phyloP scores from a whole-genome alignment of 2,329 filamentous ascomycete genomes.

The Colletotrichum endophyticum region DNA sequence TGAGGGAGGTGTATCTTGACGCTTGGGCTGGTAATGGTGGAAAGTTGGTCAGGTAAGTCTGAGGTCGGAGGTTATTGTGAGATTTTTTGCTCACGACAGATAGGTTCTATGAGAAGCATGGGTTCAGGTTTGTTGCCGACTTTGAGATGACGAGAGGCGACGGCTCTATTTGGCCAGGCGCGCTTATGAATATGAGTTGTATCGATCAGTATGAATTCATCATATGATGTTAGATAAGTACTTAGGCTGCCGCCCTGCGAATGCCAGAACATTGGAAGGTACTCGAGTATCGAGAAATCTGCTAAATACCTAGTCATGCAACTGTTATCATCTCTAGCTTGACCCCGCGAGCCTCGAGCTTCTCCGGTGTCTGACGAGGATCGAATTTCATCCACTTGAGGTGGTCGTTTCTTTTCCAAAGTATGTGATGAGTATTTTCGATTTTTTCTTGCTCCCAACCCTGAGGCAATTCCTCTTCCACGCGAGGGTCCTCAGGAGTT shows the following conservation, averaged over 20 bases:
- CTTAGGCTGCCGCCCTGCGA: rapidly evolving
- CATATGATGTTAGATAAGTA: rapidly evolving
- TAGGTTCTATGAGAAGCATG: neutral
- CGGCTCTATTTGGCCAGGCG: neutral
- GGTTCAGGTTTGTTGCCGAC: neutral
- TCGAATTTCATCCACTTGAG: too few species aligned
- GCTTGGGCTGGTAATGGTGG: conserved; percentile 29
- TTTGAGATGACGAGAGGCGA: neutral
- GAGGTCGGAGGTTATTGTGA: rapidly evolving
- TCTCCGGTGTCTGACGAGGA: neutral
- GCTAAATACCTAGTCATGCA: too few species aligned
- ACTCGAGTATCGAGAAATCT: too few species aligned
- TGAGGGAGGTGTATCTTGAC: conserved; percentile 28
- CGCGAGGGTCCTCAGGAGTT: neutral
- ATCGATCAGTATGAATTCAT: rapidly evolving
- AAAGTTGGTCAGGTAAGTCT: conserved; percentile 20
- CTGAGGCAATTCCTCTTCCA: rapidly evolving
- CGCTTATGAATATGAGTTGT: neutral
- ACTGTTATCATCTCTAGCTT: neutral
- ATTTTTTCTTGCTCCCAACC: too few species aligned
- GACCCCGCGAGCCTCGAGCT: neutral
- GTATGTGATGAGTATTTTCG: too few species aligned
- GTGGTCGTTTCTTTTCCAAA: too few species aligned
- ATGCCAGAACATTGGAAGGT: too few species aligned
- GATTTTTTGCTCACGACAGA: neutral